Evolutionary conservation across 306 rosid genomes (phyloP).

Genomic region (Gastrolobium villosum): DNA sequence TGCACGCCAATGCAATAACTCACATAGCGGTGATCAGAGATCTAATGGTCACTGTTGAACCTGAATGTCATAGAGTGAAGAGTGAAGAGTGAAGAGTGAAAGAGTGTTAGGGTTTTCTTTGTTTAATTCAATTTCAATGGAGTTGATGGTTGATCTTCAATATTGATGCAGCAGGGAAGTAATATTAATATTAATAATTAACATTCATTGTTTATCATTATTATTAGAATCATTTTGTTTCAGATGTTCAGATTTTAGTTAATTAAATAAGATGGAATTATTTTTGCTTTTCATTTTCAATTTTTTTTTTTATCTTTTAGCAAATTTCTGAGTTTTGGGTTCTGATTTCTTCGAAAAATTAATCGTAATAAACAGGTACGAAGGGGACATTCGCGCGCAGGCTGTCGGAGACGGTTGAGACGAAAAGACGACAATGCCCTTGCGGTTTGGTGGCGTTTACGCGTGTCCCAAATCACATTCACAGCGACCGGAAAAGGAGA

Average conservation of each 20-base stretch:
- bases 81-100: conserved; percentile 44
- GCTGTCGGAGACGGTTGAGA: conserved; percentile 59
- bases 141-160: conserved; percentile 56
- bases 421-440: conserved; percentile 57
- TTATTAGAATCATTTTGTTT: conserved; percentile 14
- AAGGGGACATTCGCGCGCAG: conserved; percentile 79
- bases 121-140: conserved; percentile 29
- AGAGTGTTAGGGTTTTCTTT: conserved; percentile 40
- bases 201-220: conserved; percentile 35
- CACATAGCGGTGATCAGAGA: conserved; percentile 58
- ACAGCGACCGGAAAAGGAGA: conserved; percentile 30
- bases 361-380: conserved; percentile 25
- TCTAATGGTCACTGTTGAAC: conserved; percentile 55
- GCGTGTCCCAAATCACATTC: conserved; percentile 56
- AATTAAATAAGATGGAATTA: not conserved
- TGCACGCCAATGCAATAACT: conserved; percentile 32
- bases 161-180: conserved; percentile 43
- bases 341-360: conserved; percentile 21
- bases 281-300: not conserved
- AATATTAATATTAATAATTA: conserved; percentile 11
- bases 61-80: conserved; percentile 38
- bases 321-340: not conserved
- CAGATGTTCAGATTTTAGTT: not conserved
- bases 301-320: conserved; percentile 3
- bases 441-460: conserved; percentile 32